Evolutionary conservation across 345 rosid genomes (phyloP), one percentile per base, ranked within the genome.

Genomic region (Linum tenue): DNA sequence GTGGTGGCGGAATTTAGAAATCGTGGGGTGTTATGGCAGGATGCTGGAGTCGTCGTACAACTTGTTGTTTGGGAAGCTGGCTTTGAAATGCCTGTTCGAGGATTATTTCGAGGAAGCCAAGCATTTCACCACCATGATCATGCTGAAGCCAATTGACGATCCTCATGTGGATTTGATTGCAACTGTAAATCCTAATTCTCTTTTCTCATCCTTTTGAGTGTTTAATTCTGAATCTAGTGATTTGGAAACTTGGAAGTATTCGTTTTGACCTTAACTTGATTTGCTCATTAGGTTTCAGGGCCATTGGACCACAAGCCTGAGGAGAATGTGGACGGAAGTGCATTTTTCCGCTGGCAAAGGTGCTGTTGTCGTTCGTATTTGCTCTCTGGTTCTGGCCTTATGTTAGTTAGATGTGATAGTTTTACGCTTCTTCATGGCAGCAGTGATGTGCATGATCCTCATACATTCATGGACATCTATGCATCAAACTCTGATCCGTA

Each of bases 91-190:
- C 60, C 85, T 92, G 3, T 89, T 92, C 51, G 88, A 89, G 57
- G 96, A 92, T 80, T 89, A 89, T 77, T 84, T 87, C 70, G 98
- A 92, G 74, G 86, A 84, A 59, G 84, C 98, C 0, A 69, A 79
- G 61, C 86, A 75, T 62, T 89, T 89, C 60, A 80, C 77, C 59
- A 82, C 91, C 14, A 82, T 81, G 63, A 81, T 92, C 50, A 63
- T 92, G 82, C 76, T 92, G 75, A 92, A 89, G 75, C 98, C 98
- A 10, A 70, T 89, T 17, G 96, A 92, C 72, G 98, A 92, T 42
- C 95, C 98, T 67, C 89, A 87, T 37, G 96, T 92, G 7, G 95
- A 92, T 78, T 72, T 92, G 80, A 77, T 86, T 78, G 96, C 95
- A 50, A 86, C 95, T 42, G 98, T 92, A 43, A 56, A 91, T 83